Percentiles rank a stretch among this genome's conserved stretches.
Evolutionary conservation across 1,284 basidiomycete species (phyloP).

Genomic region (Trichosporon sp.): DNA sequence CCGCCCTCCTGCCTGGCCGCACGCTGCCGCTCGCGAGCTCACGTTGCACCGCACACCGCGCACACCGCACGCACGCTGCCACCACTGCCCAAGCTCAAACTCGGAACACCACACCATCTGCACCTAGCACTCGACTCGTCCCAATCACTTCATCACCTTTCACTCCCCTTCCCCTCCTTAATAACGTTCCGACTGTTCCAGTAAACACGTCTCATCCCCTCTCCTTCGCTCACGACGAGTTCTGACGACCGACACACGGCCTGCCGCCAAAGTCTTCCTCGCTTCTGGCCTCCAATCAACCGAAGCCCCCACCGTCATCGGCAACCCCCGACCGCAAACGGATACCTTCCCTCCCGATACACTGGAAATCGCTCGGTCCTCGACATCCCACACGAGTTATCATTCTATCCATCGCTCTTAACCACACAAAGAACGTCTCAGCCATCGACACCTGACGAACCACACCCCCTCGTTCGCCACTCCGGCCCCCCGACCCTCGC

Average conservation of each 20-base stretch:
- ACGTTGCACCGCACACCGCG: not conserved
- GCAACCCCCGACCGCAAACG: not conserved
- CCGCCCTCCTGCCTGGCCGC: not conserved
- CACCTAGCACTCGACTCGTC: not conserved
- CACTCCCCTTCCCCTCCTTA: not conserved
- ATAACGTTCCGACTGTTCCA: not conserved
- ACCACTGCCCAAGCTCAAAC: not conserved
- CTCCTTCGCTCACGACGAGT: not conserved
- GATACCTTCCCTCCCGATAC: not conserved
- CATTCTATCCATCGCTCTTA: not conserved
- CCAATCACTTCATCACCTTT: not conserved
- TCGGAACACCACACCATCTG: not conserved
- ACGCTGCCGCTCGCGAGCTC: not conserved
- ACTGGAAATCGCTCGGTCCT: not conserved
- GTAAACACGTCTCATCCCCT: not conserved
- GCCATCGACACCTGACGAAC: not conserved
- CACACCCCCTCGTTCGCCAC: not conserved
- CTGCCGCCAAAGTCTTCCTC: not conserved
- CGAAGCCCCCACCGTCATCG: not conserved
- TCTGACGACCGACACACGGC: not conserved
- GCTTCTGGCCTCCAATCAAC: not conserved
- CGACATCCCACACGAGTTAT: not conserved
- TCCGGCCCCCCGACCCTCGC: not conserved
- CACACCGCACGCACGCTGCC: no score
- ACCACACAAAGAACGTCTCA: not conserved